A percentile compares a stretch with the other conserved stretches of the same genome.
Evolutionary conservation across 169 alveolate species (phyloP).

Genomic region (Plasmodium knowlesi): DNA sequence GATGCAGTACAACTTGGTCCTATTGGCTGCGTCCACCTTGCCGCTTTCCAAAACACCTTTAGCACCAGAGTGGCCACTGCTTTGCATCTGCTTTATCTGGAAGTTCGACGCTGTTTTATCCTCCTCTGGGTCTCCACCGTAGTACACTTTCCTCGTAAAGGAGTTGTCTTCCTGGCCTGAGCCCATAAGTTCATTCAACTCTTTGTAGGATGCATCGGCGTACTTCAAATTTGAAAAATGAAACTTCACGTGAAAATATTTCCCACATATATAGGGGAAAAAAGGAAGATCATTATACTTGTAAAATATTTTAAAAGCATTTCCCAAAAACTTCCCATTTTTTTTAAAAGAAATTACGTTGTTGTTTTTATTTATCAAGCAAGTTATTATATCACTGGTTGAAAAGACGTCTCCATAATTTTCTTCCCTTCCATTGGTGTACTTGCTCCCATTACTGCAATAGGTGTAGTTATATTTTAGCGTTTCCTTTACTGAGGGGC

Average conservation of each 20-base stretch:
- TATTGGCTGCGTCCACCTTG: conserved; percentile 30
- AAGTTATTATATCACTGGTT: conserved; percentile 41
- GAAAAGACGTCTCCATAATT: conserved; percentile 36
- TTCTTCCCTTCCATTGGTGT: conserved; percentile 46
- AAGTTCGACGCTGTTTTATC: not conserved
- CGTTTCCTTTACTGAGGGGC: conserved; percentile 60
- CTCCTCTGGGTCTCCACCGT: not conserved
- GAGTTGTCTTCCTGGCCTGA: not conserved
- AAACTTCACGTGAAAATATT: conserved; percentile 36
- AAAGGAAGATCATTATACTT: conserved; percentile 65
- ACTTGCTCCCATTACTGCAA: conserved; percentile 68
- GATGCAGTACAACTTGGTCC: conserved; percentile 80
- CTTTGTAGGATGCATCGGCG: conserved; percentile 20
- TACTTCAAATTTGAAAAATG: conserved; percentile 62
- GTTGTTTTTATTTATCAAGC: conserved; percentile 53
- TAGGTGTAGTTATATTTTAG: conserved; percentile 61
- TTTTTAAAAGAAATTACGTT: conserved; percentile 67
- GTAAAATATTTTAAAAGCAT: conserved; percentile 69
- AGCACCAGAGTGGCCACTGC: not conserved
- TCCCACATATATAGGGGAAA: conserved; percentile 71
- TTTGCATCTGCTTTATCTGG: not conserved
- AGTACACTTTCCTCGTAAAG: conserved; percentile 12
- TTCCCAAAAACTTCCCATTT: conserved; percentile 62
- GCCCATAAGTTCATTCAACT: not conserved
- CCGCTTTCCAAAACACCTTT: not conserved